Evolutionary conservation across 257 asterid genomes (phyloP).

Genomic region (Primulina tabacum): DNA sequence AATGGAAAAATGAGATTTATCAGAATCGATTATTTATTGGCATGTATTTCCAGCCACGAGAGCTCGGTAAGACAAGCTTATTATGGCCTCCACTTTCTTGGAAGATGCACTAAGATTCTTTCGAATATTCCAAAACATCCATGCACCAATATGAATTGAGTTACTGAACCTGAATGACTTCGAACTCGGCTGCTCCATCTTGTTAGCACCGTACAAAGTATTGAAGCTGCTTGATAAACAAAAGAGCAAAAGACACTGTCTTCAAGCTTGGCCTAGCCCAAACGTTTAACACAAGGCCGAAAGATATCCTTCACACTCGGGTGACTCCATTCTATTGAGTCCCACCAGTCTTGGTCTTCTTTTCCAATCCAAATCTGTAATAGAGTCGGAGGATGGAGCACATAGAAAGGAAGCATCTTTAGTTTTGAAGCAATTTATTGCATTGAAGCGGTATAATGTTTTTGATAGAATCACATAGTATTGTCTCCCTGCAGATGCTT

Average conservation of each 20-base stretch:
- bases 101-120: background rate
- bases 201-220: slow-evolving; percentile 10
- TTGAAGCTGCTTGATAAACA: slow-evolving; percentile 26
- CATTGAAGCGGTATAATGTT: slow-evolving; percentile 22
- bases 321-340: slow-evolving; percentile 29
- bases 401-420: slow-evolving; percentile 22
- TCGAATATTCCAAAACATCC: background rate
- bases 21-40: too few relatives aligned
- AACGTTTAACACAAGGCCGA: slow-evolving; percentile 20
- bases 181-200: background rate
- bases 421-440: slow-evolving; percentile 4
- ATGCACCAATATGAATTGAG: background rate
- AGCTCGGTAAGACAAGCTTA: background rate
- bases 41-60: too few relatives aligned
- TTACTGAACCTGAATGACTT: too few relatives aligned
- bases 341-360: slow-evolving; percentile 35
- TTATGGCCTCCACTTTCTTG: background rate
- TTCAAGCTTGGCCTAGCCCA: slow-evolving; percentile 17
- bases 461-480: slow-evolving; percentile 25
- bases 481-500: slow-evolving; percentile 20
- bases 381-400: slow-evolving; percentile 15
- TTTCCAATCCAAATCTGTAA: slow-evolving; percentile 24
- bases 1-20: too few relatives aligned
- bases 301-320: slow-evolving; percentile 17
- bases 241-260: slow-evolving; percentile 1